phyloP scores from a whole-genome alignment of 345 rosid species.

The Litchi chinensis region DNA sequence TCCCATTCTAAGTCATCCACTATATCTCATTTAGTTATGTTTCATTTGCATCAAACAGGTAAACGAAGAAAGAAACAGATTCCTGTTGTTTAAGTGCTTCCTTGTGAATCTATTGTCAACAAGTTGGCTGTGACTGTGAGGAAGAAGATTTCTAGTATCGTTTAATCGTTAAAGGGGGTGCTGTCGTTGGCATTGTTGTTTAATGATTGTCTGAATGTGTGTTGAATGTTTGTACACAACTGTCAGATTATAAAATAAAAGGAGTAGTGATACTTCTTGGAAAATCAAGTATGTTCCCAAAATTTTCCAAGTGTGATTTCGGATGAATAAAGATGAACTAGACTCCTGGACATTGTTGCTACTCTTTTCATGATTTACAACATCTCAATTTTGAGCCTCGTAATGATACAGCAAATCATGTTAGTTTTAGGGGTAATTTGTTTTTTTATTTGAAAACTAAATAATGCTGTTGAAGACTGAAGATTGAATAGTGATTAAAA shows the following conservation, averaged over 20 bases:
- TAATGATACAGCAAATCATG: not conserved
- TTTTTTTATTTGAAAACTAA: too few species aligned
- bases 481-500: too few species aligned
- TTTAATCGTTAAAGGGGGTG: not conserved
- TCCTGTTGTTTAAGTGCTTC: conserved; percentile 11
- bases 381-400: not conserved
- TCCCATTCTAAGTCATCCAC: not conserved
- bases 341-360: not conserved
- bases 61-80: conserved; percentile 31
- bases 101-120: not conserved
- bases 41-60: conserved; percentile 25
- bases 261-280: not conserved
- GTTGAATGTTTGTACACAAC: conserved; percentile 7
- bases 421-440: not conserved
- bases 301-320: not conserved
- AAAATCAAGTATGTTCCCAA: not conserved
- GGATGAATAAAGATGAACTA: too few species aligned
- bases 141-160: not conserved
- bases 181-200: not conserved
- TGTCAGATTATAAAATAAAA: not conserved
- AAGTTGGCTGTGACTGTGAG: not conserved
- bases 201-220: not conserved
- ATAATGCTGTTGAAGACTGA: too few species aligned
- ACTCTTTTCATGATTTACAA: not conserved
- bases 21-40: not conserved